Evolutionary conservation across 441 rosid species (phyloP).

Genomic region (Euphorbia corollata): DNA sequence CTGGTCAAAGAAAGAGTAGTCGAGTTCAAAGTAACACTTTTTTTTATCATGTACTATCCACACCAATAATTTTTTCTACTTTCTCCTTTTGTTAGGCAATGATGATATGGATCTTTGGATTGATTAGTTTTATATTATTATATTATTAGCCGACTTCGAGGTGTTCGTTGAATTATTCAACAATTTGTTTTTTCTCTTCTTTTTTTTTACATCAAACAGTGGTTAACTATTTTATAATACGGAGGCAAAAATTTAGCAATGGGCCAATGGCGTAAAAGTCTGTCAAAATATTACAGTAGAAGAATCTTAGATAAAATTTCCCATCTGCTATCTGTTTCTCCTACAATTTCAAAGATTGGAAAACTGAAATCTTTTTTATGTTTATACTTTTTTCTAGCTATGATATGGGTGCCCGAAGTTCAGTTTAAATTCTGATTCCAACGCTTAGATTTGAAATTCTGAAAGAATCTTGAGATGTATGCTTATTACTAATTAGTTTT

Average conservation of each 20-base stretch:
- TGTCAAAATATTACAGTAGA: too few species aligned
- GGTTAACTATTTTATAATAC: too few species aligned
- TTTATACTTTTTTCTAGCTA: neutral
- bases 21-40: conserved; percentile 10
- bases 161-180: too few species aligned
- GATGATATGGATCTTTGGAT: conserved; percentile 13
- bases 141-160: conserved; percentile 16
- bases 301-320: neutral
- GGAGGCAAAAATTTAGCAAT: too few species aligned
- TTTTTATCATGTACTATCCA: neutral
- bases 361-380: neutral
- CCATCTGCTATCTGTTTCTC: neutral
- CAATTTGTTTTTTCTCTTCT: too few species aligned
- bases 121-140: neutral
- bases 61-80: neutral
- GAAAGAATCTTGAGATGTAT: neutral
- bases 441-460: conserved; percentile 1
- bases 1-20: neutral
- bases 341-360: neutral
- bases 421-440: neutral
- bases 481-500: too few species aligned
- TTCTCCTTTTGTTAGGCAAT: neutral
- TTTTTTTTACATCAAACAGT: too few species aligned
- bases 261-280: too few species aligned
- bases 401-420: conserved; percentile 4